Evolutionary conservation across 2,329 filamentous ascomycete species (phyloP).

Genomic region (Aspergillaceae sp.): DNA sequence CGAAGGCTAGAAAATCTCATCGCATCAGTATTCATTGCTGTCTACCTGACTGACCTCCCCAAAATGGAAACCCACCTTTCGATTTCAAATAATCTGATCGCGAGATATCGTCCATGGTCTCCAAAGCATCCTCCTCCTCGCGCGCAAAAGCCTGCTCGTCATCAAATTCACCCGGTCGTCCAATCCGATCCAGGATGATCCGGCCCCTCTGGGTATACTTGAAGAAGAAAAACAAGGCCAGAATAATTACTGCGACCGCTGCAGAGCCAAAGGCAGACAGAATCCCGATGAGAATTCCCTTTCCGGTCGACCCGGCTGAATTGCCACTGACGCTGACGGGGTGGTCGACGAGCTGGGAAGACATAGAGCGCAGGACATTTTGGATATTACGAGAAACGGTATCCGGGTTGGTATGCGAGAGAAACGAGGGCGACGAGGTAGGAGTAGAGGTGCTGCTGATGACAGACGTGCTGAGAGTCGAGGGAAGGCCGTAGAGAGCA

Average conservation of each 20-base stretch:
- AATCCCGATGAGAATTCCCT: slow-evolving; percentile 87
- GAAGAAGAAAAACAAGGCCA: slow-evolving; percentile 84
- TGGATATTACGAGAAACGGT: slow-evolving; percentile 28
- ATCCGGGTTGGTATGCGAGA: slow-evolving; percentile 8
- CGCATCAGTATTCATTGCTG: neutral
- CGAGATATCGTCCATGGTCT: slow-evolving; percentile 90
- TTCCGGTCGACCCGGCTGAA: slow-evolving; percentile 49
- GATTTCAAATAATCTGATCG: slow-evolving; percentile 85
- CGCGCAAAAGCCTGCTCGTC: slow-evolving; percentile 91
- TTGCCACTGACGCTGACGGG: slow-evolving; percentile 27
- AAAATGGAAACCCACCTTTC: slow-evolving; percentile 58
- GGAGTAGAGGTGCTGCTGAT: slow-evolving; percentile 18
- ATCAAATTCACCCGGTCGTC: slow-evolving; percentile 89
- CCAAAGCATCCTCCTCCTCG: slow-evolving; percentile 90
- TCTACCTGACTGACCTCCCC: too few species aligned
- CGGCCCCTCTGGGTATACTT: slow-evolving; percentile 78
- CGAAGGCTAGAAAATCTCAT: slow-evolving; percentile 57
- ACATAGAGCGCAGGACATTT: slow-evolving; percentile 24
- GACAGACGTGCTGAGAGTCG: slow-evolving; percentile 25
- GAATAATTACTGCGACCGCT: slow-evolving; percentile 68
- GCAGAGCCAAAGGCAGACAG: slow-evolving; percentile 91
- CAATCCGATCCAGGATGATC: slow-evolving; percentile 88
- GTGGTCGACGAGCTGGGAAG: slow-evolving; percentile 15
- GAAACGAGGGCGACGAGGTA: slow-evolving; percentile 17
- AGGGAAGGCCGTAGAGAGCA: slow-evolving; percentile 27